These are phyloP conservation scores for Gypsophila paniculata DNA, from an alignment of 179 eudicot species.

Conservation along the genomic window DNA sequence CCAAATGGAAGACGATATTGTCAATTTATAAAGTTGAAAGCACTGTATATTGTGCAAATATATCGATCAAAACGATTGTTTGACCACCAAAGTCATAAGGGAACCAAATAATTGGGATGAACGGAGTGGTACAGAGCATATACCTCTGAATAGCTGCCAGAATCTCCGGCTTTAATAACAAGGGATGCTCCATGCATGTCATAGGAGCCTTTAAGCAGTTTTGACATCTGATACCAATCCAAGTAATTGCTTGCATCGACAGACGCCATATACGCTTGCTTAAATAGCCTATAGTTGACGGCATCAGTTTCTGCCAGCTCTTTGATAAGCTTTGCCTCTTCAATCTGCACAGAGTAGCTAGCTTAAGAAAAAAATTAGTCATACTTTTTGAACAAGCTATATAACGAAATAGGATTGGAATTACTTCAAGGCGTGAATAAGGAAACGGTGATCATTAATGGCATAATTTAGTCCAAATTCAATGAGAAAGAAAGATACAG, in stretches of 20 bases:
- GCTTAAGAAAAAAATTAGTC: constrained; percentile 11
- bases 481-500: no score
- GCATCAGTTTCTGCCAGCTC: constrained; percentile 68
- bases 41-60: no score
- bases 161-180: constrained; percentile 51
- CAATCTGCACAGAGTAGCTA: constrained; percentile 48
- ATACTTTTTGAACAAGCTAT: background rate
- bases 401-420: background rate
- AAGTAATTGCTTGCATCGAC: constrained; percentile 63
- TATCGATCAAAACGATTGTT: no score
- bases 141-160: constrained; percentile 61
- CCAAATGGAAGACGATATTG: no score
- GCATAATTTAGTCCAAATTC: no score
- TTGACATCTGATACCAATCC: constrained; percentile 78
- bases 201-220: constrained; percentile 61
- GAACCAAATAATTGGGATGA: background rate
- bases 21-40: no score
- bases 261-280: constrained; percentile 70
- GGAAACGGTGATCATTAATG: background rate
- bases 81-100: background rate
- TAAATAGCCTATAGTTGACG: constrained; percentile 60
- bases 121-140: constrained; percentile 11
- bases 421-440: background rate
- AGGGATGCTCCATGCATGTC: constrained; percentile 84
- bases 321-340: constrained; percentile 80